These are phyloP conservation scores for Eutrema yunnanense DNA, from an alignment of 345 rosid species.

Conservation along the genomic window DNA sequence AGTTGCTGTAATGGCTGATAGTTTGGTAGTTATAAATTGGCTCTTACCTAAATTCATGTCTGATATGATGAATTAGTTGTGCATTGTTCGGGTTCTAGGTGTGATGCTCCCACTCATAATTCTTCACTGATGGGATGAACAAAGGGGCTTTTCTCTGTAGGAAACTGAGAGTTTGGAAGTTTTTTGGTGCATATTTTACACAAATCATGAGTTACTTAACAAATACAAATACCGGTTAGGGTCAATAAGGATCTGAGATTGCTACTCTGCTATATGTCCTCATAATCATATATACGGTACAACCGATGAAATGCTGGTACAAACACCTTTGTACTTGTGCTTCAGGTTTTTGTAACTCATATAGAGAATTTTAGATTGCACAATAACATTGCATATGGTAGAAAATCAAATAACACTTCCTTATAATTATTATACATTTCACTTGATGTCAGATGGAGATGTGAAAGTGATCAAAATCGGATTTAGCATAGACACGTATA, in stretches of 20 bases:
- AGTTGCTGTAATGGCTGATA: not conserved
- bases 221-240: not conserved
- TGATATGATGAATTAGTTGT: not conserved
- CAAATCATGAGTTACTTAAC: not conserved
- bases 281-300: not conserved
- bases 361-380: not conserved
- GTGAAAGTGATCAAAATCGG: not conserved
- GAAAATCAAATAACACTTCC: not conserved
- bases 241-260: not conserved
- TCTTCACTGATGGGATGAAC: not conserved
- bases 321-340: not conserved
- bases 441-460: conserved; percentile 14
- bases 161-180: not conserved
- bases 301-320: not conserved
- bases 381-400: not conserved
- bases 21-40: not conserved
- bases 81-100: not conserved
- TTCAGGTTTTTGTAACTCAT: not conserved
- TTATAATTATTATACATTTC: not conserved
- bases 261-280: not conserved
- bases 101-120: not conserved
- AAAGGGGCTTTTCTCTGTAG: not conserved
- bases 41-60: not conserved
- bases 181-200: not conserved
- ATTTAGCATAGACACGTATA: not conserved